Evolutionary conservation across 1,284 basidiomycete genomes (phyloP), one percentile per base, ranked within the genome.

Genomic region (Rhodofomes roseus): DNA sequence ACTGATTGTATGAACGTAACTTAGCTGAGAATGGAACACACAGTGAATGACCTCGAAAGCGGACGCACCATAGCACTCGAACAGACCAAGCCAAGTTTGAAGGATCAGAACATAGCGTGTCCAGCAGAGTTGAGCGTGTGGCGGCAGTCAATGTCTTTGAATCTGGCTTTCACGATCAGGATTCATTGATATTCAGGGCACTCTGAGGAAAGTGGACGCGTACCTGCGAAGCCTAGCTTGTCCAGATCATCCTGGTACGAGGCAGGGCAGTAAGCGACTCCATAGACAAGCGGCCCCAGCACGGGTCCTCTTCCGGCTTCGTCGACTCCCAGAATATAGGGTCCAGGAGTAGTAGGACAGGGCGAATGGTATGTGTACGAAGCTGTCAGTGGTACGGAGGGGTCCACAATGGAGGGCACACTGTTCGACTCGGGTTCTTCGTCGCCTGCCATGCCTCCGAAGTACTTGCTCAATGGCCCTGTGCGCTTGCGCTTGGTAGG

Each of bases 231-330:
- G 0, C 96, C 96, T 3, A 98, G 81, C 5, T 79, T 74, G 54
- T 93, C 87, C 54, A 99, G 76, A 14, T 85, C 75, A 8, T 89
- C 84, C 66, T 89, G 82, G 75, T 93, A 98, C 11, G 86, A 78
- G 4, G 83, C 77, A 0, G 94, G 93, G 68, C 96, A 98, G 73
- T 95, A 98, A 0, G 96, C 95, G 25, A 96, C 86, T 1, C 93
- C 96, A 69, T 99, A 99, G 0, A 99, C 96, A 65, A 98, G 84
- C 0, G 96, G 96, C 54, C 95, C 95, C 0, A 98, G 79, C 1
- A 95, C 95, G 14, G 96, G 96, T 0, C 97, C 96, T 60, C 96
- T 82, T 1, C 96, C 96, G 0, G 96, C 96, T 74, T 99, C 96
- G 73, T 99, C 96, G 7, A 99, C 95, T 39, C 96, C 96, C 58